Evolutionary conservation across 78 protist species (phyloP).

Genomic region (Dictyostelium capitatum): DNA sequence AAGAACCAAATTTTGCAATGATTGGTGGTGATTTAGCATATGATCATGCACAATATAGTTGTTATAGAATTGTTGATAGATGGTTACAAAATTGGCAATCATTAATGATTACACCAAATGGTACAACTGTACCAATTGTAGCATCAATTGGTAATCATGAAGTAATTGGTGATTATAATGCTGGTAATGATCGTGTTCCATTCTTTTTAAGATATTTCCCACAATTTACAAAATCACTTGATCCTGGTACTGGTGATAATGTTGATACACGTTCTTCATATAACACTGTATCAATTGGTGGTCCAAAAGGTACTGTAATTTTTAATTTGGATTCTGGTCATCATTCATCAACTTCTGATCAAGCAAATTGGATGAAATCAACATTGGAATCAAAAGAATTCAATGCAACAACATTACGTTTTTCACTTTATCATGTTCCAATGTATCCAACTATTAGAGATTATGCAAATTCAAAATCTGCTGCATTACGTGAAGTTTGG

Average conservation of each 20-base stretch:
- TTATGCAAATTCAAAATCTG: not conserved
- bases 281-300: conserved; percentile 33
- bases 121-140: conserved; percentile 38
- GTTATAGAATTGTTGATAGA: conserved; percentile 76
- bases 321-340: conserved; percentile 57
- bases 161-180: conserved; percentile 60
- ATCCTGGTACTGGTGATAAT: not conserved
- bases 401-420: not conserved
- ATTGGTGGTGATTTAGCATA: conserved; percentile 83
- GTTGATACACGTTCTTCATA: conserved; percentile 7
- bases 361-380: conserved; percentile 8
- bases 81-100: conserved; percentile 70
- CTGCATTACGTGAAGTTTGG: conserved; percentile 51
- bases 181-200: conserved; percentile 24
- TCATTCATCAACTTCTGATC: not conserved
- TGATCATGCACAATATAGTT: conserved; percentile 57
- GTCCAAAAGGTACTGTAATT: conserved; percentile 64
- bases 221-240: not conserved
- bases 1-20: conserved; percentile 72
- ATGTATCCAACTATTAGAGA: conserved; percentile 75
- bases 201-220: conserved; percentile 59
- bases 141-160: conserved; percentile 82
- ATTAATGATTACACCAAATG: conserved; percentile 50
- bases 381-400: not conserved
- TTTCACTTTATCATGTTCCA: conserved; percentile 81